Percentiles rank a stretch among this genome's conserved stretches.
Evolutionary conservation across 345 rosid species (phyloP).

Genomic region (Euphorbia peplus): DNA sequence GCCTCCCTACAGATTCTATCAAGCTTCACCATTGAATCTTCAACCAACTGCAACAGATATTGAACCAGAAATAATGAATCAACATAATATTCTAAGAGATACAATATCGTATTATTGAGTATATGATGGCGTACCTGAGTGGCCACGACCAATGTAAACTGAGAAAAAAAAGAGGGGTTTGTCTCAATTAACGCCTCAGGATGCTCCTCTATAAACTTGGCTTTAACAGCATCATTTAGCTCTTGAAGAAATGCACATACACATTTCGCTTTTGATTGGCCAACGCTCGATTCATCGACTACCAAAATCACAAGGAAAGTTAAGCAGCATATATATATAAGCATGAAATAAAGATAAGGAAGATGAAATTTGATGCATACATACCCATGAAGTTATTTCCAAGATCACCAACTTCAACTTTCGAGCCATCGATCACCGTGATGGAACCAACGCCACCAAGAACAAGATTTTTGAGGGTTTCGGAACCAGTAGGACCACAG

Average conservation of each 20-base stretch:
- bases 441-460: slow-evolving; percentile 96
- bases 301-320: slow-evolving; percentile 15
- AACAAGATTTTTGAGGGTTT: slow-evolving; percentile 91
- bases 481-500: slow-evolving; percentile 98
- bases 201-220: slow-evolving; percentile 91
- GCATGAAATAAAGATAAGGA: neutral
- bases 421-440: slow-evolving; percentile 89
- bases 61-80: slow-evolving; percentile 5
- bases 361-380: slow-evolving; percentile 28
- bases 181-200: slow-evolving; percentile 64
- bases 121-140: slow-evolving; percentile 57
- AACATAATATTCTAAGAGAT: neutral
- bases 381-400: slow-evolving; percentile 97
- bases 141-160: slow-evolving; percentile 85
- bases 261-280: slow-evolving; percentile 84
- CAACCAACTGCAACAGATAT: slow-evolving; percentile 64
- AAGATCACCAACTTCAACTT: slow-evolving; percentile 80
- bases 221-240: slow-evolving; percentile 94
- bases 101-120: neutral
- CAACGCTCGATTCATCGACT: slow-evolving; percentile 79
- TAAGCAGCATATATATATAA: slow-evolving; percentile 1
- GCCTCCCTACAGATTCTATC: slow-evolving; percentile 84
- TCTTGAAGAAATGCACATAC: slow-evolving; percentile 90
- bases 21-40: slow-evolving; percentile 79
- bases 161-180: slow-evolving; percentile 80